phyloP scores from a whole-genome alignment of 345 rosid species.

The Pistacia integerrima region DNA sequence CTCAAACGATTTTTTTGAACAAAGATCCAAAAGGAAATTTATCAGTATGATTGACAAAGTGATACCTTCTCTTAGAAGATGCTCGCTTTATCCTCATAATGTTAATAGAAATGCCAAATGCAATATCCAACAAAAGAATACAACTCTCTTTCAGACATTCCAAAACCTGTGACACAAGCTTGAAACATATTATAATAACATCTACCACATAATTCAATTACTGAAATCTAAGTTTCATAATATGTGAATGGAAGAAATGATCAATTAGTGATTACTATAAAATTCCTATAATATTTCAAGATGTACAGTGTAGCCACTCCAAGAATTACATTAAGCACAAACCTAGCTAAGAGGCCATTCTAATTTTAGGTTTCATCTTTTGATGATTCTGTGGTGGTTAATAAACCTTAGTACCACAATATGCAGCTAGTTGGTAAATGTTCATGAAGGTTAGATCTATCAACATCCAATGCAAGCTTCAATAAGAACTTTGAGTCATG shows the following conservation, averaged over 20 bases:
- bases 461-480: neutral
- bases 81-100: constrained; percentile 40
- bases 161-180: constrained; percentile 35
- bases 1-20: neutral
- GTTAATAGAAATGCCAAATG: constrained; percentile 65
- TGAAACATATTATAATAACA: neutral
- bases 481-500: neutral
- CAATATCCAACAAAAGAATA: constrained; percentile 51
- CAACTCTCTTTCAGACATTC: constrained; percentile 52
- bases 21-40: neutral
- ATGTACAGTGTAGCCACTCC: neutral
- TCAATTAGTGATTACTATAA: neutral
- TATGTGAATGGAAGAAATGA: neutral
- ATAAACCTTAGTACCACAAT: neutral
- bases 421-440: neutral
- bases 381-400: neutral
- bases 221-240: neutral
- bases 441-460: neutral
- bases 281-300: neutral
- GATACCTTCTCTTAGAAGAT: constrained; percentile 51
- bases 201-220: neutral
- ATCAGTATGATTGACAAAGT: constrained; percentile 8
- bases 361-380: neutral
- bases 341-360: neutral
- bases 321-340: neutral